A percentile compares a stretch with the other conserved stretches of the same genome.
Evolutionary conservation across 106 monocot genomes (phyloP).

Genomic region (Iris macrosiphon): DNA sequence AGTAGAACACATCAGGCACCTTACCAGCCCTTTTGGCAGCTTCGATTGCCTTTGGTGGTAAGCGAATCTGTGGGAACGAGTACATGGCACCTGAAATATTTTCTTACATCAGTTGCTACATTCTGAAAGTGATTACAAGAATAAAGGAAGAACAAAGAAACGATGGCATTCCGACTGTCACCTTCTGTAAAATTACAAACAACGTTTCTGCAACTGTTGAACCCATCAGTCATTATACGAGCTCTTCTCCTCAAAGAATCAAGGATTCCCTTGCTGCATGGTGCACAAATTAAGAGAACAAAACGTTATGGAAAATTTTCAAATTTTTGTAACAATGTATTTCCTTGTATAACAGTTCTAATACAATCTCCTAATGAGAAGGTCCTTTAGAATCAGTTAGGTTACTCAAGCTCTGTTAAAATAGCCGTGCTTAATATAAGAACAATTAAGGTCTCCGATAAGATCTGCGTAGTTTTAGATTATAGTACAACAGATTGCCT

Average conservation of each 20-base stretch:
- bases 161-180: too few species aligned
- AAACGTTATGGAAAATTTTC: not conserved
- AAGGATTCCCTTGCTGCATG: conserved; percentile 70
- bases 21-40: conserved; percentile 91
- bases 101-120: not conserved
- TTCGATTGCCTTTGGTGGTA: conserved; percentile 85
- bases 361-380: not conserved
- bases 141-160: not conserved
- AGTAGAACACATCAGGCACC: conserved; percentile 95
- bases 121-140: conserved; percentile 1
- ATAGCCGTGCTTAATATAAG: too few species aligned
- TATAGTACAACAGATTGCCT: too few species aligned
- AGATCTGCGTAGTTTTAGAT: too few species aligned
- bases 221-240: conserved; percentile 93
- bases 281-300: conserved; percentile 5
- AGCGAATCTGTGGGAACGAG: conserved; percentile 92
- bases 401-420: too few species aligned
- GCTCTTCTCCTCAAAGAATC: conserved; percentile 91
- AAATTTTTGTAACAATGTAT: not conserved
- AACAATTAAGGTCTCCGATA: too few species aligned
- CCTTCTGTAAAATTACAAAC: conserved; percentile 98
- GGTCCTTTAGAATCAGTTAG: too few species aligned
- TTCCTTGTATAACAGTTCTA: too few species aligned
- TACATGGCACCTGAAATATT: conserved; percentile 88
- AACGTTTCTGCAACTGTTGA: conserved; percentile 97